phyloP scores from a whole-genome alignment of 2,329 filamentous ascomycete genomes.

The Beauveria medogensis region DNA sequence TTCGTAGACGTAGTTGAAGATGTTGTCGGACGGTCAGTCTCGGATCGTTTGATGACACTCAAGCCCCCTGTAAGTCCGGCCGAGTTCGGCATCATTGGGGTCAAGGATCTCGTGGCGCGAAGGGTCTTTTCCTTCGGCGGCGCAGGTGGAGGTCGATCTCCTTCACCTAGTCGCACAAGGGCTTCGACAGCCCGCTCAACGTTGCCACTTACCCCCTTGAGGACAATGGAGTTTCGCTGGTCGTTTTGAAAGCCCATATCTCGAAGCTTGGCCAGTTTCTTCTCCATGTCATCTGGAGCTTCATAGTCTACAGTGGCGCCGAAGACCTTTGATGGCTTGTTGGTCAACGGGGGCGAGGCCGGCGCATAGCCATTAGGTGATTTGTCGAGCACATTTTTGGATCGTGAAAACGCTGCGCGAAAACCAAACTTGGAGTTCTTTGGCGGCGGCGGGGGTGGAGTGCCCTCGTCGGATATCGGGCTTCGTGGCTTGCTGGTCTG shows the following conservation, averaged over 20 bases:
- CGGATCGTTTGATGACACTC: conserved; percentile 11
- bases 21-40: conserved; percentile 28
- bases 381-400: conserved; percentile 50
- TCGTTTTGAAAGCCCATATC: conserved; percentile 91
- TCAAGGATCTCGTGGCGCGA: conserved; percentile 44
- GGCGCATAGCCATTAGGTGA: conserved; percentile 20
- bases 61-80: conserved; percentile 19
- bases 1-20: conserved; percentile 49
- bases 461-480: conserved; percentile 48
- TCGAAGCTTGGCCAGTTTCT: conserved; percentile 66
- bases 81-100: conserved; percentile 38
- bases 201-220: conserved; percentile 78
- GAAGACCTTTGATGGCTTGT: conserved; percentile 62
- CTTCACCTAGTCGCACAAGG: conserved; percentile 74
- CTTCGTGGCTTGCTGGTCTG: conserved; percentile 34
- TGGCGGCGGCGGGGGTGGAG: conserved; percentile 52
- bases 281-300: conserved; percentile 53
- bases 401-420: conserved; percentile 55
- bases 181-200: conserved; percentile 81
- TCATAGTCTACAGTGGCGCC: conserved; percentile 56
- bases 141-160: conserved; percentile 32
- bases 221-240: conserved; percentile 68
- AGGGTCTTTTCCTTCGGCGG: conserved; percentile 39
- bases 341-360: conserved; percentile 36
- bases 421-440: conserved; percentile 56